Evolutionary conservation across 1,139 yeast genomes (phyloP).

Genomic region (Spathaspora sp.): DNA sequence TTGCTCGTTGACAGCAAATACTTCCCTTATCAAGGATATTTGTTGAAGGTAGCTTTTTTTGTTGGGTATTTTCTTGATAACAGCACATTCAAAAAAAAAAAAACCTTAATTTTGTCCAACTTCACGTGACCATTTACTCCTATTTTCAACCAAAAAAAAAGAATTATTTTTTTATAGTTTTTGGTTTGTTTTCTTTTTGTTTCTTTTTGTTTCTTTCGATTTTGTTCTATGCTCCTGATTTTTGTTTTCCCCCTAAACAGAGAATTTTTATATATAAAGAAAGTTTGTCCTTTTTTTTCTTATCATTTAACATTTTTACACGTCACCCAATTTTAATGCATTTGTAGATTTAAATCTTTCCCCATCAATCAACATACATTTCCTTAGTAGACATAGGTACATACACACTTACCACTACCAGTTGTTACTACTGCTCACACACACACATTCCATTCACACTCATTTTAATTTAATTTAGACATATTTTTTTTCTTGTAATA

Average conservation of each 20-base stretch:
- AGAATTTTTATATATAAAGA: not conserved
- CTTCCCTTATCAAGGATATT: no score
- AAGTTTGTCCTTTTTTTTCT: not conserved
- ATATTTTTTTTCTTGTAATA: not conserved
- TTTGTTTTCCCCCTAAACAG: not conserved
- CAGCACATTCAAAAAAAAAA: not conserved
- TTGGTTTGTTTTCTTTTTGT: not conserved
- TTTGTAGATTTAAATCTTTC: not conserved
- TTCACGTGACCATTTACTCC: not conserved
- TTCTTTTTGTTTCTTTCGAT: constrained; percentile 1
- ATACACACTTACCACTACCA: not conserved
- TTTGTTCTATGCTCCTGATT: not conserved
- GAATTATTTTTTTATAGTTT: not conserved
- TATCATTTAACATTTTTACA: not conserved
- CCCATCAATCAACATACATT: not conserved
- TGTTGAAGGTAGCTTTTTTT: no score
- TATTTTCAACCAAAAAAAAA: not conserved
- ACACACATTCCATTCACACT: not conserved
- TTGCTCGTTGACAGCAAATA: no score
- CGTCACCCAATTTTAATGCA: constrained; percentile 1
- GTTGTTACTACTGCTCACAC: not conserved
- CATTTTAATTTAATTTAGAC: not conserved
- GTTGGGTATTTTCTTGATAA: not conserved
- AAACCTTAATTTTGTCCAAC: not conserved
- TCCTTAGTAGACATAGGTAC: not conserved